Evolutionary conservation across 306 rosid genomes (phyloP).

Genomic region (Cucurbita moschata): DNA sequence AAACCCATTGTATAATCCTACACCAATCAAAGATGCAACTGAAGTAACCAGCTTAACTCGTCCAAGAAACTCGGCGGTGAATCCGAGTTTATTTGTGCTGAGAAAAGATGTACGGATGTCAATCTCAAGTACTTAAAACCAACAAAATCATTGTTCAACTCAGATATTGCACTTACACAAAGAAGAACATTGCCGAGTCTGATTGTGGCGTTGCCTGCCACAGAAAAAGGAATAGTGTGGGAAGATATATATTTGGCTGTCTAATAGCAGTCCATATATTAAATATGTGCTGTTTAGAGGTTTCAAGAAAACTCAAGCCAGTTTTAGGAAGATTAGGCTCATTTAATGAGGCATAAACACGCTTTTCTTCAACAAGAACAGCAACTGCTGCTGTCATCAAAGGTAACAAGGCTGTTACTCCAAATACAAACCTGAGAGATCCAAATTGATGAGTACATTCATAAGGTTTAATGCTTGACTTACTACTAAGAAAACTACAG

Average conservation of each 20-base stretch:
- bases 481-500: conserved; percentile 6
- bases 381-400: conserved; percentile 87
- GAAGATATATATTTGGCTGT: conserved; percentile 69
- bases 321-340: conserved; percentile 27
- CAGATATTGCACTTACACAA: conserved; percentile 44
- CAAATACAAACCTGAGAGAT: conserved; percentile 82
- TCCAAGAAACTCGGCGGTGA: conserved; percentile 83
- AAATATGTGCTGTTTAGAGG: conserved; percentile 51
- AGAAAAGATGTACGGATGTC: conserved; percentile 8
- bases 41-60: conserved; percentile 95
- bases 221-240: conserved; percentile 79
- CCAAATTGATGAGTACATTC: conserved; percentile 7
- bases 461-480: neutral
- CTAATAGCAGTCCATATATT: conserved; percentile 66
- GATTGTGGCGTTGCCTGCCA: conserved; percentile 99
- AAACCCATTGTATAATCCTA: conserved; percentile 86
- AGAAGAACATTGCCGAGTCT: conserved; percentile 96
- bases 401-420: conserved; percentile 81
- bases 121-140: neutral
- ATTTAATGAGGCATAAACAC: conserved; percentile 25
- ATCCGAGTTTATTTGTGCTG: conserved; percentile 92
- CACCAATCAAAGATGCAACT: conserved; percentile 82
- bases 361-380: conserved; percentile 79
- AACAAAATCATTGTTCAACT: neutral
- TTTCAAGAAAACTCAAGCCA: conserved; percentile 35